phyloP scores from a whole-genome alignment of 169 alveolate genomes.

The Plasmodium fragile region DNA sequence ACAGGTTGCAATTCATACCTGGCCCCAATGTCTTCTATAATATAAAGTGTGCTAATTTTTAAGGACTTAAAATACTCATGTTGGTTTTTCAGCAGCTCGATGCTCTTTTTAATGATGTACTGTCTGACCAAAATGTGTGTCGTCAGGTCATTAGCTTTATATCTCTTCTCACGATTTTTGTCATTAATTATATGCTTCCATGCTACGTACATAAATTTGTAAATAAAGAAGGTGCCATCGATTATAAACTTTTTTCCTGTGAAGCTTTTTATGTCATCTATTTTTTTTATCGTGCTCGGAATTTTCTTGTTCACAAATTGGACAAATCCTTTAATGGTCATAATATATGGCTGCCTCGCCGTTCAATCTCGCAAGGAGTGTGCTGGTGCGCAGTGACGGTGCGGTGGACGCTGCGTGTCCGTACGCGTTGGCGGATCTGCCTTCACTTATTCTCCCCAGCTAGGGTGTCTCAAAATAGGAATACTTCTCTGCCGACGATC shows the following conservation, averaged over 20 bases:
- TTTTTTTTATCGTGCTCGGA: conserved; percentile 62
- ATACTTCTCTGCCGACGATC: background rate
- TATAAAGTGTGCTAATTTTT: conserved; percentile 67
- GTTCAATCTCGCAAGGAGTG: background rate
- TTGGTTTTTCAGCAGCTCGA: conserved; percentile 54
- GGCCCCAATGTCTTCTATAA: conserved; percentile 76
- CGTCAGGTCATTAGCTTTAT: conserved; percentile 34
- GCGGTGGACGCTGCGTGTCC: background rate
- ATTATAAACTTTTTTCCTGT: conserved; percentile 66
- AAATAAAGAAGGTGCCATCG: conserved; percentile 71
- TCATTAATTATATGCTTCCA: conserved; percentile 73
- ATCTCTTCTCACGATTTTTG: conserved; percentile 48
- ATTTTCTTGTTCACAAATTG: conserved; percentile 71
- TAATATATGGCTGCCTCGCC: conserved; percentile 13
- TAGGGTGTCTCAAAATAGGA: background rate
- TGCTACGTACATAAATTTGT: conserved; percentile 76
- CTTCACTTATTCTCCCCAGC: background rate
- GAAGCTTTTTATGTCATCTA: conserved; percentile 72
- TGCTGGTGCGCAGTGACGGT: background rate
- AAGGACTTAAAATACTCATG: conserved; percentile 72
- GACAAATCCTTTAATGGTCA: conserved; percentile 75
- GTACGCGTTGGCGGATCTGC: background rate
- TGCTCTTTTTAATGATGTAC: conserved; percentile 67
- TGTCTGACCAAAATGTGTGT: conserved; percentile 64
- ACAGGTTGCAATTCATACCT: conserved; percentile 69